Evolutionary conservation across 768 basidiomycete species (phyloP).

Genomic region (Scleroderma bovista): DNA sequence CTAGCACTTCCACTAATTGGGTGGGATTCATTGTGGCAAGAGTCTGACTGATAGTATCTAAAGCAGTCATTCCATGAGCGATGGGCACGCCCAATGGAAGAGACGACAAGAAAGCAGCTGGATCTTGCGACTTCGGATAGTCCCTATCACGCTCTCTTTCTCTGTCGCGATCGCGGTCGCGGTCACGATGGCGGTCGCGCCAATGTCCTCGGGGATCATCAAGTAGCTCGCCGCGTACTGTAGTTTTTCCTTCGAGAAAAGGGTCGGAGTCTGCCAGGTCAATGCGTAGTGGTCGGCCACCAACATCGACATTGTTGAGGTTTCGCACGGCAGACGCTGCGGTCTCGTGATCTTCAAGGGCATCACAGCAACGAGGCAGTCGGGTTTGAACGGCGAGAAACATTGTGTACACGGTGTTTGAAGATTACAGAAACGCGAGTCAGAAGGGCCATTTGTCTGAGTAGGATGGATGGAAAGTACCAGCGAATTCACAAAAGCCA

Average conservation of each 20-base stretch:
- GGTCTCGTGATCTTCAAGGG: slow-evolving; percentile 81
- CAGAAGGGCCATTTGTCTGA: slow-evolving; percentile 33
- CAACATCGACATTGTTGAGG: slow-evolving; percentile 87
- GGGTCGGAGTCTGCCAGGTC: slow-evolving; percentile 93
- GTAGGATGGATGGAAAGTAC: slow-evolving; percentile 46
- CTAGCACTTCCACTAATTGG: slow-evolving; percentile 88
- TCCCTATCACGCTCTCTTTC: slow-evolving; percentile 27
- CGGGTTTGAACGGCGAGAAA: too few relatives aligned
- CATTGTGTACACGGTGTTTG: too few relatives aligned
- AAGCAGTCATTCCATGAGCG: slow-evolving; percentile 60
- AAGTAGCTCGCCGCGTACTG: slow-evolving; percentile 74
- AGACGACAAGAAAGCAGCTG: slow-evolving; percentile 51
- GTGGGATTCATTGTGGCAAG: slow-evolving; percentile 78
- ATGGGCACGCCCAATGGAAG: slow-evolving; percentile 76
- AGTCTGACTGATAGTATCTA: slow-evolving; percentile 82
- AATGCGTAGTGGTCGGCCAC: slow-evolving; percentile 88
- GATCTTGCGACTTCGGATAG: slow-evolving; percentile 31
- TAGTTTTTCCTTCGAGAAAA: slow-evolving; percentile 86
- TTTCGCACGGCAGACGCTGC: slow-evolving; percentile 94
- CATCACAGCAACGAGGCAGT: neutral
- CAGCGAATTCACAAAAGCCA: slow-evolving; percentile 90
- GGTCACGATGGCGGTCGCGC: slow-evolving; percentile 45
- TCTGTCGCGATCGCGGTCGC: slow-evolving; percentile 34
- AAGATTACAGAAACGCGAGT: slow-evolving; percentile 9
- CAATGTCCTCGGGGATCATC: slow-evolving; percentile 41